Evolutionary conservation across 331 rosid species (phyloP), one percentile per base, ranked within the genome.

Genomic region (Rhamnella rubrinervis): DNA sequence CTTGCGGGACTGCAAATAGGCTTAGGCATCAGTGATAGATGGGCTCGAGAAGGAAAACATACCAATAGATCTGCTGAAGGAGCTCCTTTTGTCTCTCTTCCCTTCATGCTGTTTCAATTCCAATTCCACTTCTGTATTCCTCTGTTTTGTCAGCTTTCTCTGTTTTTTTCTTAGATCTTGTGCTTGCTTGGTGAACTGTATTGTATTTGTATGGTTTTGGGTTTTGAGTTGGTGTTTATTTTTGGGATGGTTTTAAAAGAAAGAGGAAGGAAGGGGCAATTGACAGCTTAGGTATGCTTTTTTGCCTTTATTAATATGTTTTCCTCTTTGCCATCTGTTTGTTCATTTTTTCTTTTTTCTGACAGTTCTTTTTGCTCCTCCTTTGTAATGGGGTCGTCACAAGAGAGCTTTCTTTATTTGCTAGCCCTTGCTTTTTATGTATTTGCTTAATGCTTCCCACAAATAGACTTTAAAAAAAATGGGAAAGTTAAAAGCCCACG

Each of bases 1-100:
- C 93, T 79, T 0, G 83, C 90, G 0, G 99, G 99, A 82, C 99
- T 93, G 82, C 91, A 87, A 55, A 90, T 81, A 64, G 90, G 83
- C 76, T 93, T 93, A 0, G 97, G 98, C 85, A 85, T 78, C n/a
- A 89, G 82, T n/a, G 76, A 77, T 4, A 93, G 84, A 71, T 72
- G 89, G 59, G 92, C 80, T 23, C 96, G 80, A 35, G 93, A 80
- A 47, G 97, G 97, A 39, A 92, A 92, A 72, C 97, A 92, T 18
- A 92, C 96, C 10, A 92, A 73, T 1, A 92, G 71, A 89, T 92
- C 96, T 28, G 97, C 70, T 7, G 97, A 83, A 41, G 65, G 89
- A 61, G 85, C 79, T 62, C 72, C 49, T 71, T 87, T 92, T 63
- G 80, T 65, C 21, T 82, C 92, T 82, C 92, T 87, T 77, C 82